Conservation (phyloP, 2,329 filamentous ascomycete genomes). For the Colletotrichum tropicicola region DNA sequence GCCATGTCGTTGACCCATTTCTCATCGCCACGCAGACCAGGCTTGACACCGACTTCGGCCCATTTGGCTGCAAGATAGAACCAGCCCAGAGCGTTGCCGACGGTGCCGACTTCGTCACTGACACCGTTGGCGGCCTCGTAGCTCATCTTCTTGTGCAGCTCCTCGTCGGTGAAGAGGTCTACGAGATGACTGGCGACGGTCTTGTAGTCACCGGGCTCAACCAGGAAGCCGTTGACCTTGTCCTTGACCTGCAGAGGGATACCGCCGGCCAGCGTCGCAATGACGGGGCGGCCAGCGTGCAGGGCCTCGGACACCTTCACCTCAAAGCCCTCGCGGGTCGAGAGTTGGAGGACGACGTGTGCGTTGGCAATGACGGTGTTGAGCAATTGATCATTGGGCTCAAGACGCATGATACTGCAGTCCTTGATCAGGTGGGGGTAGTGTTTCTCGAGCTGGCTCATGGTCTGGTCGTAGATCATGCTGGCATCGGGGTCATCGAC, state of each 20-base stretch:
- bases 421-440: conserved; percentile 71
- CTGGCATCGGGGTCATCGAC: conserved; percentile 83
- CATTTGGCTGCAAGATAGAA: conserved; percentile 79
- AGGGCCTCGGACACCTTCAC: conserved; percentile 87
- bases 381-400: conserved; percentile 81
- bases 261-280: conserved; percentile 79
- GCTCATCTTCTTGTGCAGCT: conserved; percentile 74
- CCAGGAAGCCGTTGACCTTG: conserved; percentile 76
- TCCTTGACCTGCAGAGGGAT: conserved; percentile 83
- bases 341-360: conserved; percentile 80
- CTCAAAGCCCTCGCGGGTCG: conserved; percentile 84
- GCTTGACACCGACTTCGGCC: conserved; percentile 58
- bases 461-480: conserved; percentile 76
- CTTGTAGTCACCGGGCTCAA: conserved; percentile 74
- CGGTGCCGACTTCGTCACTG: conserved; percentile 83
- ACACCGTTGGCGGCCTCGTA: conserved; percentile 71
- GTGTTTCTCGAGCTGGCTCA: conserved; percentile 69
- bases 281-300: conserved; percentile 81
- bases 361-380: conserved; percentile 79
- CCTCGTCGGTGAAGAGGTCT: conserved; percentile 71
- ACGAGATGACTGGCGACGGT: conserved; percentile 74
- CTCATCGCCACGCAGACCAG: conserved; percentile 64
- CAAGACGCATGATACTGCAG: conserved; percentile 79
- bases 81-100: conserved; percentile 81
- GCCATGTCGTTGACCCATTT: conserved; percentile 81